phyloP scores from a whole-genome alignment of 1,284 basidiomycete genomes.

The Malassezia restricta region DNA sequence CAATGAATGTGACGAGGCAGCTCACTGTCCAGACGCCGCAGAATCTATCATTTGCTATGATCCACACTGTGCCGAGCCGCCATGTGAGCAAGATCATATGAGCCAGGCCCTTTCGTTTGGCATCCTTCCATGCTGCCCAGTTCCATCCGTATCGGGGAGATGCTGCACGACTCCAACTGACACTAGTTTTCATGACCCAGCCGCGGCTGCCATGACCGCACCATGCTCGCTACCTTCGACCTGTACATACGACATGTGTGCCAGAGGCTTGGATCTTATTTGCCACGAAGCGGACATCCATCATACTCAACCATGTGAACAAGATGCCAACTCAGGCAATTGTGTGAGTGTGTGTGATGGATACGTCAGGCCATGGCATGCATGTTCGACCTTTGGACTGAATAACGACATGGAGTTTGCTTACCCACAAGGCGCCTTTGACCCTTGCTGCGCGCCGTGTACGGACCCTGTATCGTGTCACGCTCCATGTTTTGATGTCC shows the following conservation, averaged over 20 bases:
- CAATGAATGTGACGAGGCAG: not conserved
- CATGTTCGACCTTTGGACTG: not conserved
- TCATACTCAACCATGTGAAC: not conserved
- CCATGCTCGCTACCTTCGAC: not conserved
- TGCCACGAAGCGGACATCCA: not conserved
- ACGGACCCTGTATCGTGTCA: not conserved
- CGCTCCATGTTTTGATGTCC: not conserved
- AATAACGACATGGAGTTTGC: not conserved
- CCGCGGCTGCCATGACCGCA: not conserved
- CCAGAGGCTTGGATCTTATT: not conserved
- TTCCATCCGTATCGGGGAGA: not conserved
- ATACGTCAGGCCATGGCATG: not conserved
- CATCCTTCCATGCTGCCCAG: conserved; percentile 1
- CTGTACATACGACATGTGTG: not conserved
- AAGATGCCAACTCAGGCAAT: not conserved
- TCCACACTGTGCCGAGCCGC: conserved; percentile 5
- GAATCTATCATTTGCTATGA: conserved; percentile 13
- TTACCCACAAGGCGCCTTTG: not conserved
- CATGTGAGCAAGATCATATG: conserved; percentile 1
- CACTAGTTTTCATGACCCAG: not conserved
- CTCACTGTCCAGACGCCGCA: not conserved
- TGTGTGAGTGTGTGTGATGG: conserved; percentile 14
- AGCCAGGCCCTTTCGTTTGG: not conserved
- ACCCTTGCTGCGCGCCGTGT: not conserved
- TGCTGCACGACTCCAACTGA: not conserved